phyloP scores from a whole-genome alignment of 1,284 basidiomycete species.

The Trichosporon sp. region DNA sequence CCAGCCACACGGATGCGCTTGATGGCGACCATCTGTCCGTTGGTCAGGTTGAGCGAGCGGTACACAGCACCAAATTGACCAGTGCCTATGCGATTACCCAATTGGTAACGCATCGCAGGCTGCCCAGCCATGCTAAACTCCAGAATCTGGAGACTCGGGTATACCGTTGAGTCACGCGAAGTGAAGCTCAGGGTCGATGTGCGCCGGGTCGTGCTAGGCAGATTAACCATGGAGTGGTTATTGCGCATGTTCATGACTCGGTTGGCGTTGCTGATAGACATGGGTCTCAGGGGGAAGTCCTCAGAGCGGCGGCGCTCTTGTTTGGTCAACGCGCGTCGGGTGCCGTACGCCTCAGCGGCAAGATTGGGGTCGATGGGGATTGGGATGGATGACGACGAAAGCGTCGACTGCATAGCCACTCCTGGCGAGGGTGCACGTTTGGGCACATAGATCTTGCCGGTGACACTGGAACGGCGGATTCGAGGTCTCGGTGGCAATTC shows the following conservation, averaged over 20 bases:
- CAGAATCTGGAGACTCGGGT: conserved; percentile 70
- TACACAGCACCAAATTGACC: conserved; percentile 97
- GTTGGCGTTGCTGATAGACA: conserved; percentile 22
- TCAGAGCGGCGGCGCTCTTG: conserved; percentile 44
- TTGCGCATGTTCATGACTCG: conserved; percentile 37
- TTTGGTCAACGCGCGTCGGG: conserved; percentile 16
- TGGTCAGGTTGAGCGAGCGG: conserved; percentile 85
- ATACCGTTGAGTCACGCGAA: conserved; percentile 51
- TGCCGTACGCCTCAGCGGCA: conserved; percentile 11
- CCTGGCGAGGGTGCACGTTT: conserved; percentile 44
- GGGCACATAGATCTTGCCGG: conserved; percentile 46
- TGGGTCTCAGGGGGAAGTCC: conserved; percentile 29
- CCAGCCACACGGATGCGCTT: conserved; percentile 87
- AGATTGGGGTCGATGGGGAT: conserved; percentile 20
- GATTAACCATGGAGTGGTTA: conserved; percentile 44
- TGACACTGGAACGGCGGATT: conserved; percentile 31
- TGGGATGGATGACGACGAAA: background rate
- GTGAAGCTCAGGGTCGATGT: conserved; percentile 36
- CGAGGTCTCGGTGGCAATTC: conserved; percentile 31
- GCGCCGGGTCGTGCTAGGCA: conserved; percentile 31
- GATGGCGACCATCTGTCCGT: conserved; percentile 91
- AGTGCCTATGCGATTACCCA: conserved; percentile 92
- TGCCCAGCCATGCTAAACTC: conserved; percentile 76
- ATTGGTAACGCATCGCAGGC: conserved; percentile 79
- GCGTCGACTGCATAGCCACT: background rate